Base-by-base conservation (phyloP, 768 basidiomycete species). In the Lactarius hatsudake region DNA sequence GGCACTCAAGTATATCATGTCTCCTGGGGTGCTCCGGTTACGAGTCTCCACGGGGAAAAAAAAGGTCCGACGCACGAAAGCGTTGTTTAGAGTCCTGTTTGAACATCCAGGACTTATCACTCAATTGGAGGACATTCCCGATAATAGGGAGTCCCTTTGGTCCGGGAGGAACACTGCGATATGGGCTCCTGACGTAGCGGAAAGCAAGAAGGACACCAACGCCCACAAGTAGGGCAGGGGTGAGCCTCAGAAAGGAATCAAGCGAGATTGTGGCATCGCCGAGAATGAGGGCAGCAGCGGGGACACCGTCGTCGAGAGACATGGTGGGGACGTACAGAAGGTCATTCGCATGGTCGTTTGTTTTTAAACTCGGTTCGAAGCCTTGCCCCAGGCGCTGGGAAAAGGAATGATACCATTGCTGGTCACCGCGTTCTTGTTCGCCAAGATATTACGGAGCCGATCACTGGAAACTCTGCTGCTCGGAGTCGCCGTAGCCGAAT, bases 151-250 rank as follows among this genome's bases (percentile, higher is more conserved):
- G 32, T 32, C 66, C 66, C 17, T 17, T 59, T 36, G 66, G 66
- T 42, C 66, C 63, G 6, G 58, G 63, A 2, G 66, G 66, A 10
- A 67, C 36, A 26, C 38, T 64, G 28, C 66, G 66, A 62, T 55
- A 67, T 7, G 66, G 62, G 28, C 62, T 67, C 45, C 45, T 64
- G 0, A 15, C 23, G 36, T 63, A 65, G 5, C 15, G 34, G 18
- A 36, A 36, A 5, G 32, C 56, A 18, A 65, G 18, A 23, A 59
- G 26, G 56, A 57, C 3, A 28, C 56, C n/a, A 6, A 61, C 7
- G 54, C 10, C 15, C 1, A 17, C 5, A n/a, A 61, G 9, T 3
- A 66, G 18, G 36, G 32, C 60, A 17, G 61, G 0, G 18, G 40
- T 10, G 20, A 8, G 17, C 3, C 26, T 61, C 34, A 36, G 23